Evolutionary conservation across 768 basidiomycete species (phyloP).

Genomic region (Termitomyces sp.): DNA sequence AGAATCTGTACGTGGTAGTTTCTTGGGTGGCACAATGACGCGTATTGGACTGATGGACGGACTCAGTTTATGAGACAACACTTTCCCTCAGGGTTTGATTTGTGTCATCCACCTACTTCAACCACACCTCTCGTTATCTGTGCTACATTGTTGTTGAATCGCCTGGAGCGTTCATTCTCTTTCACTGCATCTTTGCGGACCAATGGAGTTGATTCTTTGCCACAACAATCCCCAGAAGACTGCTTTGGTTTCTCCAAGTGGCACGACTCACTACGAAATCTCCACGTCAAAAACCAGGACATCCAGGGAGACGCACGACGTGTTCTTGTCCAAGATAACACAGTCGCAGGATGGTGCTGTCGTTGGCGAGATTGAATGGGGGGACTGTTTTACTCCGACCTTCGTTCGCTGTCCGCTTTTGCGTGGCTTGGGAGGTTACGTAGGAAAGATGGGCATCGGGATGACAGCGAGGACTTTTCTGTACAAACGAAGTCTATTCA

Average conservation of each 20-base stretch:
- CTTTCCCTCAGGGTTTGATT: not conserved
- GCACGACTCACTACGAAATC: constrained; percentile 47
- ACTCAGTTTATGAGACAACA: not conserved
- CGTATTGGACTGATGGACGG: not conserved
- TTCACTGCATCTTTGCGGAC: not conserved
- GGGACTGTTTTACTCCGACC: constrained; percentile 36
- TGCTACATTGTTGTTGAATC: not conserved
- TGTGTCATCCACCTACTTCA: not conserved
- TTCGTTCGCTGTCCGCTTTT: constrained; percentile 38
- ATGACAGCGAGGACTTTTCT: constrained; percentile 36
- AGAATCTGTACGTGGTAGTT: not conserved
- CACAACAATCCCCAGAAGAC: constrained; percentile 49
- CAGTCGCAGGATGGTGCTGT: constrained; percentile 37
- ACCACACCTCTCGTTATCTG: not conserved
- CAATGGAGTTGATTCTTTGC: constrained; percentile 51
- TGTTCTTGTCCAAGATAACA: constrained; percentile 35
- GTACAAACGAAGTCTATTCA: constrained; percentile 39
- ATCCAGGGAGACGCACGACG: constrained; percentile 20
- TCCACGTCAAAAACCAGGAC: constrained; percentile 29
- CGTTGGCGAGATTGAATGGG: constrained; percentile 52
- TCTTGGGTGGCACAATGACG: not conserved
- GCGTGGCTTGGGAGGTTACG: constrained; percentile 23
- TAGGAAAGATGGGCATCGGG: constrained; percentile 25
- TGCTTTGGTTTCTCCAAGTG: constrained; percentile 46
- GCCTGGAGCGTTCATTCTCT: constrained; percentile 7